A percentile compares a stretch with the other conserved stretches of the same genome.
Evolutionary conservation across 768 basidiomycete genomes (phyloP).

Genomic region (Clitopilus passeckerianus): DNA sequence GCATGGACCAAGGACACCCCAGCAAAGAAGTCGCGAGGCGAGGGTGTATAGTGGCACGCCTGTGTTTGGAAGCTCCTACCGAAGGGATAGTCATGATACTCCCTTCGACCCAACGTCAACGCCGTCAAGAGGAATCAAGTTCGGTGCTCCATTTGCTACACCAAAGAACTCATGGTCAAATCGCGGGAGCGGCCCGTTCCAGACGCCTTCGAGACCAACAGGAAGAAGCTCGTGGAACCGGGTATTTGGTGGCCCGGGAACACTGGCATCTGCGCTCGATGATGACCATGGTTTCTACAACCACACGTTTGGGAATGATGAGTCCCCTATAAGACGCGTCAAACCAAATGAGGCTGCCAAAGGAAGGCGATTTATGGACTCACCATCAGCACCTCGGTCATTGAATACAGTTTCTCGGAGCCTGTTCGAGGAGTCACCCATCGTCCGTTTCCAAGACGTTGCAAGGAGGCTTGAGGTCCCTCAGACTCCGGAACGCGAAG

Average conservation of each 20-base stretch:
- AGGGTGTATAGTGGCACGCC: slow-evolving; percentile 37
- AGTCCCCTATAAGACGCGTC: slow-evolving; percentile 50
- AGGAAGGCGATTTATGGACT: slow-evolving; percentile 26
- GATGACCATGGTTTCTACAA: slow-evolving; percentile 17
- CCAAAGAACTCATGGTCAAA: slow-evolving; percentile 55
- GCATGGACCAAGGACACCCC: slow-evolving; percentile 53
- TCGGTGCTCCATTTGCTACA: slow-evolving; percentile 52
- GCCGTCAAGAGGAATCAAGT: slow-evolving; percentile 73
- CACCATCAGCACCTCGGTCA: slow-evolving; percentile 5
- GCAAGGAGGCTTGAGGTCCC: background rate
- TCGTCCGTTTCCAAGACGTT: background rate
- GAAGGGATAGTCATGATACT: slow-evolving; percentile 36
- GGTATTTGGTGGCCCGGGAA: slow-evolving; percentile 21
- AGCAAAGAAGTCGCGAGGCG: slow-evolving; percentile 28
- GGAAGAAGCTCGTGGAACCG: slow-evolving; percentile 22
- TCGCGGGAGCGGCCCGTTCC: slow-evolving; percentile 39
- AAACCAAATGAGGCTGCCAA: slow-evolving; percentile 25
- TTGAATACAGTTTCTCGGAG: background rate
- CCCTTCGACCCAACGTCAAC: slow-evolving; percentile 79
- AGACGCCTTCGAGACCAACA: slow-evolving; percentile 43
- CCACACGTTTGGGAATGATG: slow-evolving; percentile 31
- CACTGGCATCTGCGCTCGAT: slow-evolving; percentile 24
- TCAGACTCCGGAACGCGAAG: background rate
- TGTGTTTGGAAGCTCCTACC: slow-evolving; percentile 25
- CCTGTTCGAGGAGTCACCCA: background rate